phyloP scores from a whole-genome alignment of 208 protist species.

The Acanthamoeba castellanii region DNA sequence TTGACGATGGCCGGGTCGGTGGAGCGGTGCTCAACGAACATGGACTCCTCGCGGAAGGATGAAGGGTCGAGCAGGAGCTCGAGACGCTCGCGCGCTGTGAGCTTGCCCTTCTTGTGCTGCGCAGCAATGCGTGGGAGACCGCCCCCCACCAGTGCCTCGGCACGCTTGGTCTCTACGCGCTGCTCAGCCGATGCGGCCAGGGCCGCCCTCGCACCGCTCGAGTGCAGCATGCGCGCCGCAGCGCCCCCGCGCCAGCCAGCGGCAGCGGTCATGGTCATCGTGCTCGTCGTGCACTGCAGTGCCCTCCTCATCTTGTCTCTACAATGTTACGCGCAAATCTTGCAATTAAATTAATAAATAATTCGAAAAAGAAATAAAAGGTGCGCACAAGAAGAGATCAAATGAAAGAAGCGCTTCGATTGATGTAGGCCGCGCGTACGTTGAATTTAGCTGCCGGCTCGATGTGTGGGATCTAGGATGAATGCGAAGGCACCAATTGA shows the following conservation, averaged over 20 bases:
- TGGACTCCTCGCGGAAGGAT: slow-evolving; percentile 95
- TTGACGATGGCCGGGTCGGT: slow-evolving; percentile 95
- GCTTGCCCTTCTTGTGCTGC: slow-evolving; percentile 93
- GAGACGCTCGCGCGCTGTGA: slow-evolving; percentile 96
- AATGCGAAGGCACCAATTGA: too few species aligned
- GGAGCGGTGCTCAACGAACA: slow-evolving; percentile 94
- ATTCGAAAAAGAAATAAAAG: too few species aligned
- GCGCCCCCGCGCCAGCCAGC: not conserved
- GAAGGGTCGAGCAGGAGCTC: slow-evolving; percentile 94
- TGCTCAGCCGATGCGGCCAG: not conserved
- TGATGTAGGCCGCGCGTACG: too few species aligned
- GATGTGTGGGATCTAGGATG: too few species aligned
- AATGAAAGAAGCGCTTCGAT: not conserved
- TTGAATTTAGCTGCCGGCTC: too few species aligned
- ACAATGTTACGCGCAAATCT: not conserved
- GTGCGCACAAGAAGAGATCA: too few species aligned
- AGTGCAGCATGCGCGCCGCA: not conserved
- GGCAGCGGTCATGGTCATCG: not conserved
- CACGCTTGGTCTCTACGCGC: not conserved
- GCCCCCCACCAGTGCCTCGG: slow-evolving; percentile 82
- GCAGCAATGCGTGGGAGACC: slow-evolving; percentile 85
- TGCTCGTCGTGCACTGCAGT: not conserved
- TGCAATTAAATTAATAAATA: not conserved
- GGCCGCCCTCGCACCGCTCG: not conserved
- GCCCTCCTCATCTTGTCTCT: not conserved